A percentile compares a stretch with the other conserved stretches of the same genome.
Evolutionary conservation across 208 protist genomes (phyloP).

Genomic region (Crithidia sp.): DNA sequence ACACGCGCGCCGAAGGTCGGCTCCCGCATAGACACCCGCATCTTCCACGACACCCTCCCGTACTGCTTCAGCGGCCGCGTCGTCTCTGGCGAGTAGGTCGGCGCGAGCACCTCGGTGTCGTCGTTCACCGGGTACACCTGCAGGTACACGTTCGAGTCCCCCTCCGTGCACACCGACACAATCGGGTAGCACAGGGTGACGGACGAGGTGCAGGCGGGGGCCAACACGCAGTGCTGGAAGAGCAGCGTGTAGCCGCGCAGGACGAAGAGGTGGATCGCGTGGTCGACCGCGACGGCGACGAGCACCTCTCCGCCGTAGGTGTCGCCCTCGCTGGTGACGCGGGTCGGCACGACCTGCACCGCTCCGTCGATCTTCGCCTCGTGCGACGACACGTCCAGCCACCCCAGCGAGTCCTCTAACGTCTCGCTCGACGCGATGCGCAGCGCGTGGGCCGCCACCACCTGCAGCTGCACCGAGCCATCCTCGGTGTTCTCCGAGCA

Average conservation of each 20-base stretch:
- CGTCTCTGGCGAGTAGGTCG: constrained; percentile 19
- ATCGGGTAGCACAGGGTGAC: constrained; percentile 31
- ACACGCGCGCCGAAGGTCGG: constrained; percentile 24
- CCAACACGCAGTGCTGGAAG: constrained; percentile 36
- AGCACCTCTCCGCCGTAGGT: constrained; percentile 28
- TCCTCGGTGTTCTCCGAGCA: constrained; percentile 8
- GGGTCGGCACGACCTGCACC: constrained; percentile 27
- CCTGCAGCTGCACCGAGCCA: constrained; percentile 29
- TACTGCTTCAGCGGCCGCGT: constrained; percentile 32
- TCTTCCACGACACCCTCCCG: constrained; percentile 39
- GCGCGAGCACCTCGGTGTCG: constrained; percentile 29
- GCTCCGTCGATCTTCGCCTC: constrained; percentile 22
- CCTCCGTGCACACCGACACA: constrained; percentile 29
- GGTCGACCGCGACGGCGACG: constrained; percentile 23
- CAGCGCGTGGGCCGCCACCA: constrained; percentile 37
- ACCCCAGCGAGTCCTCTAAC: constrained; percentile 17
- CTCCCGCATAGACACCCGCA: constrained; percentile 31
- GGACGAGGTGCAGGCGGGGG: constrained; percentile 16
- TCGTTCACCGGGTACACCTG: constrained; percentile 36
- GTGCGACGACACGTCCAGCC: constrained; percentile 8
- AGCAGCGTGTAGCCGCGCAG: constrained; percentile 30
- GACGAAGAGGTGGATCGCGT: constrained; percentile 25
- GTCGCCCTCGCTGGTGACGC: constrained; percentile 14
- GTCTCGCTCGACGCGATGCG: constrained; percentile 28
- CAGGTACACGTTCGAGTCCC: constrained; percentile 35